phyloP scores from a whole-genome alignment of 139 green algal genomes.

The Picochlorum sp. region DNA sequence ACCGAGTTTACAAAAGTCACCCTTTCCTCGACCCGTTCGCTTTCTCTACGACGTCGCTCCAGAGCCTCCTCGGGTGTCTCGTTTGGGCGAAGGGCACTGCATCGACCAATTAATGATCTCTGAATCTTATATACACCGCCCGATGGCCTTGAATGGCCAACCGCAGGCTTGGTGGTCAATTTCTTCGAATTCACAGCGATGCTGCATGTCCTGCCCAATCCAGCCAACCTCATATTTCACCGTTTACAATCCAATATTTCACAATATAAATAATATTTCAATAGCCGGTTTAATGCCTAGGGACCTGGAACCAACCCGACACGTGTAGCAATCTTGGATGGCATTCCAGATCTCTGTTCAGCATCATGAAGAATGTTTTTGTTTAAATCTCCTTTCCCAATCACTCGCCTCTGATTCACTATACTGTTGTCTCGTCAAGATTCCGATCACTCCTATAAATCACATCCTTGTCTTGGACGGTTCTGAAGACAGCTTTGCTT shows the following conservation, averaged over 20 bases:
- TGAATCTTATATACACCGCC: not conserved
- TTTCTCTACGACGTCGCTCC: conserved; percentile 52
- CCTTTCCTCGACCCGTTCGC: conserved; percentile 51
- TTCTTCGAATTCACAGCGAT: too few relatives aligned
- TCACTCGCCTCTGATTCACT: conserved; percentile 11
- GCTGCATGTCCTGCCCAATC: too few relatives aligned
- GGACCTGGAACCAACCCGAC: too few relatives aligned
- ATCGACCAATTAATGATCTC: not conserved
- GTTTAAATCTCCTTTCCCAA: conserved; percentile 18
- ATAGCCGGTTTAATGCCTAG: too few relatives aligned
- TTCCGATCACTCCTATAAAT: conserved; percentile 18
- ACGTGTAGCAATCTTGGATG: too few relatives aligned
- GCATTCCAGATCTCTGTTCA: too few relatives aligned
- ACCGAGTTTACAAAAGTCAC: conserved; percentile 36
- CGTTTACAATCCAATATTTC: too few relatives aligned
- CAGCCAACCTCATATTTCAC: too few relatives aligned
- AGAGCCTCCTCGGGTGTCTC: conserved; percentile 51
- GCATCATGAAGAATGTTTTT: not conserved
- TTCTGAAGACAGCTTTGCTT: not conserved
- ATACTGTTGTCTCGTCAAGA: conserved; percentile 9
- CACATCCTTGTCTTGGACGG: conserved; percentile 13
- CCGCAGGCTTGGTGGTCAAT: not conserved
- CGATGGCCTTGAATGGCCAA: not conserved
- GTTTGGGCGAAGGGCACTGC: conserved; percentile 16
- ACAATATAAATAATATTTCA: too few relatives aligned